Evolutionary conservation across 371 early-diverging fungal genomes (phyloP), one percentile per base, ranked within the genome.

Genomic region (Gilbertella persicaria): DNA sequence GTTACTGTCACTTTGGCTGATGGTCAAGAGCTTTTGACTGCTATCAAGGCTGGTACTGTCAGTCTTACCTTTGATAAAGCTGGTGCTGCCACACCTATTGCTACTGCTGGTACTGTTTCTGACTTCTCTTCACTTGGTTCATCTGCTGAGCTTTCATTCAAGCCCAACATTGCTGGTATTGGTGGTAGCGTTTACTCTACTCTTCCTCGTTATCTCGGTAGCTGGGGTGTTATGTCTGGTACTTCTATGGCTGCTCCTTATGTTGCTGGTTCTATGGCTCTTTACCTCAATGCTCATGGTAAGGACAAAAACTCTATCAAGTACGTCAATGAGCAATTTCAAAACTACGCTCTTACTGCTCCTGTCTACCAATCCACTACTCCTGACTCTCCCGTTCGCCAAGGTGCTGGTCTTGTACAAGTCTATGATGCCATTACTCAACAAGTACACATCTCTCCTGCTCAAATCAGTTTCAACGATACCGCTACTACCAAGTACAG

Each of bases 381-480:
- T 41, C 35, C 35, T 13, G 46, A 72, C 9, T 64, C 64, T 49
- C 64, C 71, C 25, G 54, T 67, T 30, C 48, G 62, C 10, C 83
- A 88, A 62, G 92, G 92, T 19, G 78, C 88, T 29, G 92, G 92
- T 23, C 63, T 90, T 14, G 66, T 92, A 42, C 78, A 90, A 59
- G 66, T 83, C 28, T 68, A 73, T 60, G 64, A 78, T 53, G 77
- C 91, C 26, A 64, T 89, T 49, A 58, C 35, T 35, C 54, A 80
- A 33, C 55, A 73, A n/a, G 66, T 75, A 4, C 49, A 66, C 10
- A 62, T 88, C 25, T 51, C 60, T 0, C 92, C 92, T 13, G 65
- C 83, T 7, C 66, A 65, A 44, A 62, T 86, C 40, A 78, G 85
- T 26, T 72, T 92, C 43, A 85, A 90, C 53, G 85, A 86, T 62